These are phyloP conservation scores for Nissolia schottii DNA, from an alignment of 306 rosid genomes.

Conservation along the genomic window DNA sequence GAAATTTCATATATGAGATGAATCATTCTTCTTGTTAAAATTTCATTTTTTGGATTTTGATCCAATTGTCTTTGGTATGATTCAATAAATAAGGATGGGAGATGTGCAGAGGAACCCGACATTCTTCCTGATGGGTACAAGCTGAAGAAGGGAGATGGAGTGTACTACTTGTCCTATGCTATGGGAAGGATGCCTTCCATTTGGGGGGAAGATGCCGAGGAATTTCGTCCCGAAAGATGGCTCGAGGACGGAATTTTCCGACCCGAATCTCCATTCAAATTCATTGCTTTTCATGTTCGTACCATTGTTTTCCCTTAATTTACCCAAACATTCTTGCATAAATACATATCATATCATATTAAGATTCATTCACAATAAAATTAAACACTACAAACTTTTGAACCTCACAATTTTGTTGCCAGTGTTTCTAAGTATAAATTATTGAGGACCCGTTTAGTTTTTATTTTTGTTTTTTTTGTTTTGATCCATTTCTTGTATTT, in stretches of 20 bases:
- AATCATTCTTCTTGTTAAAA: no score
- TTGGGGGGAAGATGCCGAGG: conserved; percentile 71
- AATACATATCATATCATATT: not conserved
- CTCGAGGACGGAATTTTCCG: conserved; percentile 50
- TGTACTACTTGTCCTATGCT: conserved; percentile 54
- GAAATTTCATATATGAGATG: no score
- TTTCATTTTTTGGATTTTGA: not conserved
- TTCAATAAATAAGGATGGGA: conserved; percentile 43
- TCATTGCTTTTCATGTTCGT: conserved; percentile 76
- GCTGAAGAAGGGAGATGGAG: conserved; percentile 60
- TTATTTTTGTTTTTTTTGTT: no score
- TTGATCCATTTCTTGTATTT: no score
- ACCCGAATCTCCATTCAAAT: conserved; percentile 73
- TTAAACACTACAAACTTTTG: not conserved
- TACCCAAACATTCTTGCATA: no score
- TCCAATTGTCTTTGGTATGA: not conserved
- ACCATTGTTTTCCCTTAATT: not conserved
- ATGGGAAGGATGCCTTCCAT: conserved; percentile 76
- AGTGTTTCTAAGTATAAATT: no score
- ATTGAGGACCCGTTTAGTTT: no score
- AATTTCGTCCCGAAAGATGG: conserved; percentile 76
- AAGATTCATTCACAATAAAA: no score
- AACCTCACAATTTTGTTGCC: not conserved
- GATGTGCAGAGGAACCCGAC: conserved; percentile 46
- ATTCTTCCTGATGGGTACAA: conserved; percentile 70